These are phyloP conservation scores for Aspergillus luchuensis DNA, from an alignment of 2,329 filamentous ascomycete genomes.

Conservation along the genomic window DNA sequence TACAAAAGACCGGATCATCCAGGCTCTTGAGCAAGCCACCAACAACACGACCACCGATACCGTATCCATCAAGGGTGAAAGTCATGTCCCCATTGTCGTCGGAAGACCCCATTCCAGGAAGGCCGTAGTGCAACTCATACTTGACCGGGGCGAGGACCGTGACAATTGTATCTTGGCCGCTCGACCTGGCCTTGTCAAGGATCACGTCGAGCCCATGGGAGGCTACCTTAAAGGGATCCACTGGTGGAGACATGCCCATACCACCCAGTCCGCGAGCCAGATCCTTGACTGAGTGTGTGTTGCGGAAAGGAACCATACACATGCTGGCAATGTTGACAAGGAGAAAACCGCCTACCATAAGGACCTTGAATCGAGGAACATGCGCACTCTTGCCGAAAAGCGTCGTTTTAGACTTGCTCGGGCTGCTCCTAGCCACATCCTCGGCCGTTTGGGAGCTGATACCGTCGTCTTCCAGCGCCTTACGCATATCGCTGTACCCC, in stretches of 20 bases:
- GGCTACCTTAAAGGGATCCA: conserved; percentile 96
- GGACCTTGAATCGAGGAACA: conserved; percentile 93
- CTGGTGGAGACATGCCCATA: conserved; percentile 72
- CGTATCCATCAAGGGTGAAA: conserved; percentile 52
- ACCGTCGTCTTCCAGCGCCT: conserved; percentile 94
- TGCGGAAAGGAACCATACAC: conserved; percentile 84
- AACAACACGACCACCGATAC: conserved; percentile 84
- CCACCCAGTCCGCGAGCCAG: neutral
- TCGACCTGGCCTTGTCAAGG: conserved; percentile 68
- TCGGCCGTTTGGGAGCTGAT: conserved; percentile 88
- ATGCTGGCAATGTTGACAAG: conserved; percentile 89
- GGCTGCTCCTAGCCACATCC: conserved; percentile 85
- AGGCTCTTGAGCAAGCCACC: conserved; percentile 89
- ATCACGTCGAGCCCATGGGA: conserved; percentile 86
- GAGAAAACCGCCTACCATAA: conserved; percentile 93
- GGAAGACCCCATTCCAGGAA: conserved; percentile 43
- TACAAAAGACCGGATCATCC: conserved; percentile 92
- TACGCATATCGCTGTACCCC: conserved; percentile 83
- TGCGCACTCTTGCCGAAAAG: conserved; percentile 85
- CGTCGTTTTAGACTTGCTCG: conserved; percentile 60
- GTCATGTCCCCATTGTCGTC: conserved; percentile 61
- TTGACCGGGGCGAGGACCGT: conserved; percentile 92
- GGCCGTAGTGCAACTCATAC: conserved; percentile 71
- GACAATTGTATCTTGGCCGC: conserved; percentile 70
- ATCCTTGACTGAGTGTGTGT: conserved; percentile 52